Evolutionary conservation across 331 rosid species (phyloP), one percentile per base, ranked within the genome.

Genomic region (Acacia concinna): DNA sequence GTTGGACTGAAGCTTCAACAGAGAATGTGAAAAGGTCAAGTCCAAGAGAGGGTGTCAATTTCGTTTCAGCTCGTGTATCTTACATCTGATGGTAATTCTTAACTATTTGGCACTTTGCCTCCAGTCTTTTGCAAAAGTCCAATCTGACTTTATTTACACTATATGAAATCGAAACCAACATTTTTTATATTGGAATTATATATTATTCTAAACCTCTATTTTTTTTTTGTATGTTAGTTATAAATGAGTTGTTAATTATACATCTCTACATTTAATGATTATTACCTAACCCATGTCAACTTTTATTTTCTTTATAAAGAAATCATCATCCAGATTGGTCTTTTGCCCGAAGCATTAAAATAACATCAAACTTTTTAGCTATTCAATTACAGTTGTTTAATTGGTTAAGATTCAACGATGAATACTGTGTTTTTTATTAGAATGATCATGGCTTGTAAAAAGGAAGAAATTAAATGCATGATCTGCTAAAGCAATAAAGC

Each of bases 401-500:
- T 28, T 62, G 40, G 68, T 30, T 14, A 62, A 30, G 4, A 14
- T 54, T 21, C 9, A 54, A 6, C 7, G 35, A 31, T 25, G 4
- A 31, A 46, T 6, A 10, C 63, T 31, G 23, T 68, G 23, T 64
- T 32, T 64, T 63, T 32, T 52, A 63, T 64, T 4, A 31, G 20
- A 62, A 17, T 27, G 68, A 62, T 30, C 38, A 62, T 62, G 68
- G 68, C 68, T 11, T 30, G n/a, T 8, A 64, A 10, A 81, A 81
- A 74, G 21, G 49, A 77, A 73, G 71, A 30, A 62, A 14, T 46
- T 46, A 38, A 38, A 38, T 38, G 28, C 21, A 56, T 43, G 51
- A 49, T 21, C 20, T 17, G 66, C 60, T 35, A 49, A 44, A 49
- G 68, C 28, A 32, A 65, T 52, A 68, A 63, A 14, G 62, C 75